A percentile compares a stretch with the other conserved stretches of the same genome.
Evolutionary conservation across 2,329 filamentous ascomycete genomes (phyloP).

Genomic region (Orbilia javanica): DNA sequence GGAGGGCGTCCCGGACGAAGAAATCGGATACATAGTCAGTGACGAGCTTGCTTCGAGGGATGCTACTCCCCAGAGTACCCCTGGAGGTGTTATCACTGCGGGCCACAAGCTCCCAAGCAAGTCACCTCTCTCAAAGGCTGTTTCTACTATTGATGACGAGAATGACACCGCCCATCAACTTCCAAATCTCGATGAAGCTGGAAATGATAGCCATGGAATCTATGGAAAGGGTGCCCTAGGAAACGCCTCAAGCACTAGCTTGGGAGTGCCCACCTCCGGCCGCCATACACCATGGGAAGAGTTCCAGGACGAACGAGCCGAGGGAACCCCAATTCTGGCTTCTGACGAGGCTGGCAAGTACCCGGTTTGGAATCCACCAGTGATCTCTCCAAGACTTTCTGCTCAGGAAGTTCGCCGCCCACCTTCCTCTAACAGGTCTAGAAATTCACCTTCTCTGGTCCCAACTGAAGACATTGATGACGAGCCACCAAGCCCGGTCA

Average conservation of each 20-base stretch:
- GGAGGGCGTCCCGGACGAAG: constrained; percentile 85
- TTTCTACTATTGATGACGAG: constrained; percentile 67
- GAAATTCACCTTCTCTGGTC: constrained; percentile 67
- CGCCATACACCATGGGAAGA: constrained; percentile 57
- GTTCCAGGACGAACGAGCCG: constrained; percentile 51
- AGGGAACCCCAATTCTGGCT: constrained; percentile 58
- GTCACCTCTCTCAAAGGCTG: constrained; percentile 57
- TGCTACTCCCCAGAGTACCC: constrained; percentile 74
- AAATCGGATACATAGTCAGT: constrained; percentile 87
- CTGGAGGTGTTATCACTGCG: constrained; percentile 61
- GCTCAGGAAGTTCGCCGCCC: constrained; percentile 48
- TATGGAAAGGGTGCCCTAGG: constrained; percentile 37
- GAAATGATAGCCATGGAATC: constrained; percentile 45
- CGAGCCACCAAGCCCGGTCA: constrained; percentile 70
- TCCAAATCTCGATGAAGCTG: constrained; percentile 42
- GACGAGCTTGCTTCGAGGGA: constrained; percentile 86
- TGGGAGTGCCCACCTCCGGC: constrained; percentile 51
- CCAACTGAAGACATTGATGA: constrained; percentile 68
- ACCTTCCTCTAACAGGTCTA: constrained; percentile 48
- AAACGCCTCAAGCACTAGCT: constrained; percentile 49
- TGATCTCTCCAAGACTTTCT: constrained; percentile 47
- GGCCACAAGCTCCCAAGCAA: constrained; percentile 50
- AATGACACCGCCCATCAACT: constrained; percentile 38
- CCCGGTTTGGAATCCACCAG: constrained; percentile 45
- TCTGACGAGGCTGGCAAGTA: constrained; percentile 57